These are phyloP conservation scores for Arctium lappa DNA, from an alignment of 129 eudicot species.

Conservation along the genomic window DNA sequence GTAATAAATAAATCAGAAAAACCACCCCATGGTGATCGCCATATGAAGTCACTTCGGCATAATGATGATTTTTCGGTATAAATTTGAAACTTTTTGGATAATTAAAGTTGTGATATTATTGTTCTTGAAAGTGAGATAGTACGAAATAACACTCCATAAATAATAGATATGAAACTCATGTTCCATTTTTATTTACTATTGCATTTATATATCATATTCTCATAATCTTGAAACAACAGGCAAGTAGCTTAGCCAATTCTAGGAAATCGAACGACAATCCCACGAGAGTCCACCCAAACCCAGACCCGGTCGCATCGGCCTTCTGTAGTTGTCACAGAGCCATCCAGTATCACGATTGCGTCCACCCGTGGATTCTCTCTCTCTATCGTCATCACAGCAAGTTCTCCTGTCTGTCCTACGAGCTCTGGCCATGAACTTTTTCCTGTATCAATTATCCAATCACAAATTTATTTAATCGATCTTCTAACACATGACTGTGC, in stretches of 20 bases:
- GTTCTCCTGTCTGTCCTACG: conserved; percentile 36
- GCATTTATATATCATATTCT: too few relatives aligned
- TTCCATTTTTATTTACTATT: too few relatives aligned
- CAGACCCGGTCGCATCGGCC: conserved; percentile 49
- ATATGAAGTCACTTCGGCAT: too few relatives aligned
- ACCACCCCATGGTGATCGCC: too few relatives aligned
- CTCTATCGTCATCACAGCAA: conserved; percentile 39
- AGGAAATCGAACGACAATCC: conserved; percentile 38
- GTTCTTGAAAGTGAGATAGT: too few relatives aligned
- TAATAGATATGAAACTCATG: too few relatives aligned
- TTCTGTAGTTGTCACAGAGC: conserved; percentile 28
- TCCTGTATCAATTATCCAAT: conserved; percentile 20
- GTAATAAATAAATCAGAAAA: too few relatives aligned
- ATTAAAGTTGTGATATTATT: too few relatives aligned
- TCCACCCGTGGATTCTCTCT: conserved; percentile 42
- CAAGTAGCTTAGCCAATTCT: conserved; percentile 17
- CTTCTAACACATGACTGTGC: background rate
- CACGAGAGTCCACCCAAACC: conserved; percentile 43
- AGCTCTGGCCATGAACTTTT: conserved; percentile 60
- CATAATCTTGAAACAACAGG: too few relatives aligned
- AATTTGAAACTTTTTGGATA: too few relatives aligned
- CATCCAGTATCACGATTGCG: conserved; percentile 47
- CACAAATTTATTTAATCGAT: background rate
- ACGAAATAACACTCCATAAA: too few relatives aligned
- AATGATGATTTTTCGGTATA: too few relatives aligned